These are phyloP conservation scores for Batrachochytrium dendrobatidis DNA, from an alignment of 371 early-diverging fungal species.

Conservation along the genomic window DNA sequence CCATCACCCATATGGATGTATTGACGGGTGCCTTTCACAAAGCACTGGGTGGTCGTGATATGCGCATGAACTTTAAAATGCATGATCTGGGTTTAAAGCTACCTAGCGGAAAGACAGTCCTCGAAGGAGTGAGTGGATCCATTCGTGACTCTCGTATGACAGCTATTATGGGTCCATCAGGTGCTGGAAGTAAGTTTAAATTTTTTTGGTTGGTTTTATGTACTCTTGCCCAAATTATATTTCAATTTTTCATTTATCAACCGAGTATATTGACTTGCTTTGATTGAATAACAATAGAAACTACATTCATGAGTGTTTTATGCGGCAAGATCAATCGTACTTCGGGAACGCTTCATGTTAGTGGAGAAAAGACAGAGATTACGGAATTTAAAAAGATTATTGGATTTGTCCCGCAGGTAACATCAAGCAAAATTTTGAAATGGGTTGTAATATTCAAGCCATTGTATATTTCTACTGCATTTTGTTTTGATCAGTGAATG, in stretches of 20 bases:
- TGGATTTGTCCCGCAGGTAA: constrained; percentile 52
- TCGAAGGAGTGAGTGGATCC: constrained; percentile 44
- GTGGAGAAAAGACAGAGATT: constrained; percentile 34
- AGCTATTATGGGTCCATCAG: constrained; percentile 79
- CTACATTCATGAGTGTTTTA: constrained; percentile 40
- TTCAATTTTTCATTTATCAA: constrained; percentile 12
- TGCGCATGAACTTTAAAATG: constrained; percentile 47
- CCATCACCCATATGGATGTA: not conserved
- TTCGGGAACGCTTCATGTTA: constrained; percentile 30
- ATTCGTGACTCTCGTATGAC: constrained; percentile 48
- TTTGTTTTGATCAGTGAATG: no score
- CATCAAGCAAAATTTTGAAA: no score
- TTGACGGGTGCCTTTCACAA: not conserved
- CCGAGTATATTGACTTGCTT: constrained; percentile 30
- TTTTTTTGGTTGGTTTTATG: no score
- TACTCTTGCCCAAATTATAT: no score
- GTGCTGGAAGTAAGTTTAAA: constrained; percentile 53
- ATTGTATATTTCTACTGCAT: no score
- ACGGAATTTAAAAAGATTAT: constrained; percentile 35
- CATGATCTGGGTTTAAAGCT: constrained; percentile 47
- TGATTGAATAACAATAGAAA: constrained; percentile 25
- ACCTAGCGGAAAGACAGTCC: constrained; percentile 46
- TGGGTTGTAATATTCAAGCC: no score
- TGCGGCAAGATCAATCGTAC: constrained; percentile 41
- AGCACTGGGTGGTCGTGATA: not conserved